Evolutionary conservation across 2,329 filamentous ascomycete species (phyloP).

Genomic region (Domatiomyces catenatus): DNA sequence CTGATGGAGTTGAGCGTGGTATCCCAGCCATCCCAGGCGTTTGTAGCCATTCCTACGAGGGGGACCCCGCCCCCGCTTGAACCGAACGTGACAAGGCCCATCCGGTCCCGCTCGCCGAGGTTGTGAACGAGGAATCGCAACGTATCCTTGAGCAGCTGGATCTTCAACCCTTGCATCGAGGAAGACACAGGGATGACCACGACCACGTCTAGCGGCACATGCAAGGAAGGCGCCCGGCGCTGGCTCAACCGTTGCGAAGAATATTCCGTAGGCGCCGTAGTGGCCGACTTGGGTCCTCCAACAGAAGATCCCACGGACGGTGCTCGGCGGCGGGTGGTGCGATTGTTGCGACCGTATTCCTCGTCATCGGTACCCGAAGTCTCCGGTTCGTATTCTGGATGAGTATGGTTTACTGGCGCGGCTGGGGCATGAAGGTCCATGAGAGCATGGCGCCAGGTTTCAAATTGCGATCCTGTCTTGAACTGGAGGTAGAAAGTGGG

Average conservation of each 20-base stretch:
- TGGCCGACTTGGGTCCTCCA: slow-evolving; percentile 65
- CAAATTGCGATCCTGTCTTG: slow-evolving; percentile 65
- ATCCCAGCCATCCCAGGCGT: slow-evolving; percentile 81
- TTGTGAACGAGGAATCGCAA: slow-evolving; percentile 81
- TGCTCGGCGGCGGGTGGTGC: slow-evolving; percentile 47
- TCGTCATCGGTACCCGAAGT: slow-evolving; percentile 78
- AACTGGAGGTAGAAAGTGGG: slow-evolving; percentile 91
- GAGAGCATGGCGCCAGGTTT: slow-evolving; percentile 78
- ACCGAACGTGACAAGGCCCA: slow-evolving; percentile 94
- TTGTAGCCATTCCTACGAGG: slow-evolving; percentile 95
- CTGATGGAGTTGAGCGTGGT: slow-evolving; percentile 76
- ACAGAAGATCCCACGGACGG: slow-evolving; percentile 74
- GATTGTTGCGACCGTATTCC: slow-evolving; percentile 45
- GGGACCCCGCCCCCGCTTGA: slow-evolving; percentile 86
- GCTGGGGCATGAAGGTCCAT: slow-evolving; percentile 66
- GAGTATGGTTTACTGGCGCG: slow-evolving; percentile 31
- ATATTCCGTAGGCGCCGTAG: slow-evolving; percentile 85
- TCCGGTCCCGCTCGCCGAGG: slow-evolving; percentile 81
- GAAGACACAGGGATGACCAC: slow-evolving; percentile 94
- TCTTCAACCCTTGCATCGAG: slow-evolving; percentile 98
- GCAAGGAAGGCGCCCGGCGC: slow-evolving; percentile 40
- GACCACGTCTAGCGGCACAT: slow-evolving; percentile 88
- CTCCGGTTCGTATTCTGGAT: slow-evolving; percentile 65
- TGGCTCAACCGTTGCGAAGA: slow-evolving; percentile 46
- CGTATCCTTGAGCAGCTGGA: slow-evolving; percentile 80